Evolutionary conservation across 371 early-diverging fungal genomes (phyloP), one percentile per base, ranked within the genome.

Genomic region (Syncephalastrum sp.): DNA sequence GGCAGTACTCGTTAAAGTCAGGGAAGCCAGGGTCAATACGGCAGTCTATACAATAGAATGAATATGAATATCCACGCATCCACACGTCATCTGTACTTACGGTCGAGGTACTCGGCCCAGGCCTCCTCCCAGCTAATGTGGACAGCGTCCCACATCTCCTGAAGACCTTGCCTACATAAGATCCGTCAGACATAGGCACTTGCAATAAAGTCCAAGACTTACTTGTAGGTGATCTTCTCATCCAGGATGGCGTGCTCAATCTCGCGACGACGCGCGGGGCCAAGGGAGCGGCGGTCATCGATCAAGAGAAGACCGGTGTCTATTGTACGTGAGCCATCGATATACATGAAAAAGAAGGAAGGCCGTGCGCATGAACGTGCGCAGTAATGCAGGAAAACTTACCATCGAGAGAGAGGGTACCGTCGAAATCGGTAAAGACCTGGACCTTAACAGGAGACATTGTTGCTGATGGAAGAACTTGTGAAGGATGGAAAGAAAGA

Each of bases 71-170:
- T 42, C 16, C 1, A 27, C 29, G 5, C 16, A 46, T 33, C n/a
- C 23, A 55, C 15, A 4, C 25, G 14, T 7, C 25, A 46, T 23
- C 47, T 3, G 19, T 15, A 48, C 63, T 60, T 67, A 81, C 81
- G 54, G 49, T 79, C 66, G 25, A 87, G 60, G 47, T 81, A 68
- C n/a, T 77, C 77, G 16, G 60, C 24, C 65, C 83, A 69, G 0
- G 87, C 87, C 57, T 85, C 81, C 3, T 82, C 82, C 79, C 79
- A 84, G 24, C 74, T 65, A 25, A 84, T 57, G 48, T 75, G 72
- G n/a, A 87, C 88, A 25, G 73, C 61, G 29, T 70, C 69, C 84
- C 85, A 85, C 83, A 83, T 81, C 56, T 72, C 76, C 27, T 72
- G 66, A 42, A 74, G 54, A 42, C 73, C 79, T 42, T 72, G 70